A percentile compares a stretch with the other conserved stretches of the same genome.
phyloP scores from a whole-genome alignment of 2,329 filamentous ascomycete species.

The Cephalotrichum gorgonifer region DNA sequence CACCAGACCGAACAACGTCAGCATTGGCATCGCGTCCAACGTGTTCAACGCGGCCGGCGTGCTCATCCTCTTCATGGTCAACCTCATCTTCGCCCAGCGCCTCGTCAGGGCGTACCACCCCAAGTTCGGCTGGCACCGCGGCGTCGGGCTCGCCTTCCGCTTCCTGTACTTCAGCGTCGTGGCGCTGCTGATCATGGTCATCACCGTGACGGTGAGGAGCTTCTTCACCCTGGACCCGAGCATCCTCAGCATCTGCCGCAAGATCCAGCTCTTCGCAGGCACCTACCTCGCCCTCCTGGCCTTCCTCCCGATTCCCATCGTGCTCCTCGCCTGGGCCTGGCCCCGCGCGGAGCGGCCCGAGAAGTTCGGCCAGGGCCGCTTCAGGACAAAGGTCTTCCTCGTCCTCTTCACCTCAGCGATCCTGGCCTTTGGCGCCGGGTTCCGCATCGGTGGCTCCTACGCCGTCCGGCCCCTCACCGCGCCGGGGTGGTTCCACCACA shows the following conservation, averaged over 20 bases:
- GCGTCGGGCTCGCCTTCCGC: conserved; percentile 41
- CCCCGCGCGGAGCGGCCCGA: conserved; percentile 33
- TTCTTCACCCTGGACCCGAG: conserved; percentile 53
- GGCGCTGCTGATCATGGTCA: conserved; percentile 53
- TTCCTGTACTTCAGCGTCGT: conserved; percentile 47
- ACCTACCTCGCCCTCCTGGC: conserved; percentile 52
- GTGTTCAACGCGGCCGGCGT: conserved; percentile 68
- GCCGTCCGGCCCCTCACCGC: conserved; percentile 33
- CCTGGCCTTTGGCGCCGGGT: conserved; percentile 58
- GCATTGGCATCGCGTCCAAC: conserved; percentile 46
- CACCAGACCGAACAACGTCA: conserved; percentile 23
- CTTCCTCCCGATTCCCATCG: conserved; percentile 52
- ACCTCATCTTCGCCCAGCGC: conserved; percentile 67
- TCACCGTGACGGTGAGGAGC: conserved; percentile 51
- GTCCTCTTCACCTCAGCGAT: conserved; percentile 48
- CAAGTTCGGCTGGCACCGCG: conserved; percentile 54
- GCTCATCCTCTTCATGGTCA: conserved; percentile 42
- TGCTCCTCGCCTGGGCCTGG: conserved; percentile 38
- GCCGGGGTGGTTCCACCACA: conserved; percentile 61
- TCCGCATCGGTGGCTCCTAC: conserved; percentile 53
- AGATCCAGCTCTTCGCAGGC: conserved; percentile 55
- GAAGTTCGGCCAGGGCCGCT: conserved; percentile 49
- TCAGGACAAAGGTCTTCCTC: conserved; percentile 56
- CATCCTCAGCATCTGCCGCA: conserved; percentile 41
- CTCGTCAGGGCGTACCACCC: conserved; percentile 67